Percentiles rank a stretch among this genome's conserved stretches.
These are phyloP conservation scores for Tetrastigma voinierianum DNA, from an alignment of 164 flowering plant genomes.

Conservation along the genomic window DNA sequence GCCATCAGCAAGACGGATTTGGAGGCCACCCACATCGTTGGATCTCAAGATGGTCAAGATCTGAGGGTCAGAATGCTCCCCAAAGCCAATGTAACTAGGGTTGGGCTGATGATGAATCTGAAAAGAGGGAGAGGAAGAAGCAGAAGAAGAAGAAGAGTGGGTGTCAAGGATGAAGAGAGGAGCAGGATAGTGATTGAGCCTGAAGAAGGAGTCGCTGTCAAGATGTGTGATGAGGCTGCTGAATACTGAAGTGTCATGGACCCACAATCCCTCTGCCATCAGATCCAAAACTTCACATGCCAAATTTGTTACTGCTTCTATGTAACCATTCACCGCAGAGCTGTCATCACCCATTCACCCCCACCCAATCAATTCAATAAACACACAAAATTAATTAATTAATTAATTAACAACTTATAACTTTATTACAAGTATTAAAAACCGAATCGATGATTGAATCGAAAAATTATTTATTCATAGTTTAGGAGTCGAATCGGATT, in stretches of 20 bases:
- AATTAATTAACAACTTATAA: no score
- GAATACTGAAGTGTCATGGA: conserved; percentile 30
- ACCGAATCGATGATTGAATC: no score
- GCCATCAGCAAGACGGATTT: conserved; percentile 41
- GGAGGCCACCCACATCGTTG: conserved; percentile 62
- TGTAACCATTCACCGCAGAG: conserved; percentile 34
- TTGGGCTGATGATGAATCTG: background rate
- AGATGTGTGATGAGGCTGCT: conserved; percentile 44
- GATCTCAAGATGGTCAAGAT: conserved; percentile 61
- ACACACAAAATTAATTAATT: background rate
- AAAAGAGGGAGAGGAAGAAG: conserved; percentile 3
- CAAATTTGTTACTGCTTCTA: conserved; percentile 31
- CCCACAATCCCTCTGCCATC: conserved; percentile 48
- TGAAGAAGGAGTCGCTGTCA: conserved; percentile 47
- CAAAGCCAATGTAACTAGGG: conserved; percentile 47
- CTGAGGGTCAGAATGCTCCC: conserved; percentile 78
- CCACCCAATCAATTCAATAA: background rate
- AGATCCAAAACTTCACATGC: conserved; percentile 53
- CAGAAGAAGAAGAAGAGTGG: no score
- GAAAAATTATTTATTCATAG: no score
- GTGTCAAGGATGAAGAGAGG: conserved; percentile 10
- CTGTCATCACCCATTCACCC: conserved; percentile 23
- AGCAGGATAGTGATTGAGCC: conserved; percentile 57
- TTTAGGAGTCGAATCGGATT: no score
- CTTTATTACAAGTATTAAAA: no score